Evolutionary conservation across 139 green algal genomes (phyloP).

Genomic region (Coelastrella sp.): DNA sequence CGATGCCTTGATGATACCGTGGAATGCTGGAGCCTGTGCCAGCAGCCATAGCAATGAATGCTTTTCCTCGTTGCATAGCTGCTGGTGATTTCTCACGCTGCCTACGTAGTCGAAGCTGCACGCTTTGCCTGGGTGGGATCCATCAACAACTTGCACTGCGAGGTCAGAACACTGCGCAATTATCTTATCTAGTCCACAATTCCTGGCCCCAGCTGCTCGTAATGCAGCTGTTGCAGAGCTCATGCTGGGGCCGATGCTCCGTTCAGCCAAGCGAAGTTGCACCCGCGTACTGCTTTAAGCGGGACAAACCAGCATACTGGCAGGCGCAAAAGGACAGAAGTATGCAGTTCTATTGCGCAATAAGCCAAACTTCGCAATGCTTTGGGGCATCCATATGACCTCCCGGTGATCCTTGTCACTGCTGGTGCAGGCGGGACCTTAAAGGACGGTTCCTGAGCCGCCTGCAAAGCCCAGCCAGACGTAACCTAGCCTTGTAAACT

Average conservation of each 20-base stretch:
- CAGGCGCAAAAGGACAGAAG: background rate
- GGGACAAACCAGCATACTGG: background rate
- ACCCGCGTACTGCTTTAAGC: background rate
- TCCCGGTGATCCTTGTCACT: background rate
- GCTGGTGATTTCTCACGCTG: conserved; percentile 30
- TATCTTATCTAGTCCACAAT: background rate
- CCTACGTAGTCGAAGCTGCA: conserved; percentile 20
- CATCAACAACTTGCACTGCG: background rate
- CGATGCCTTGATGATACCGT: conserved; percentile 10
- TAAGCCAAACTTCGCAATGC: background rate
- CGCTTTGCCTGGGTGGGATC: background rate
- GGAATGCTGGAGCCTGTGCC: conserved; percentile 37
- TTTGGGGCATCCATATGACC: background rate
- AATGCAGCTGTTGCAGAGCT: background rate
- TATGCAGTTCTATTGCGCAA: background rate
- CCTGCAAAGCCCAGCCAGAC: too few relatives aligned
- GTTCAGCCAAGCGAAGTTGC: background rate
- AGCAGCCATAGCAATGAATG: conserved; percentile 37
- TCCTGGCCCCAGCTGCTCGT: background rate
- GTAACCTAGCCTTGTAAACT: too few relatives aligned
- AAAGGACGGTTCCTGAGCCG: background rate
- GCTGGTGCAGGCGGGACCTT: background rate
- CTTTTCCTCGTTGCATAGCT: conserved; percentile 19
- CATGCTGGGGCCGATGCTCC: background rate
- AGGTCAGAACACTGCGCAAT: background rate